Conservation (phyloP, 2,329 filamentous ascomycete species). For the Alternaria panax region DNA sequence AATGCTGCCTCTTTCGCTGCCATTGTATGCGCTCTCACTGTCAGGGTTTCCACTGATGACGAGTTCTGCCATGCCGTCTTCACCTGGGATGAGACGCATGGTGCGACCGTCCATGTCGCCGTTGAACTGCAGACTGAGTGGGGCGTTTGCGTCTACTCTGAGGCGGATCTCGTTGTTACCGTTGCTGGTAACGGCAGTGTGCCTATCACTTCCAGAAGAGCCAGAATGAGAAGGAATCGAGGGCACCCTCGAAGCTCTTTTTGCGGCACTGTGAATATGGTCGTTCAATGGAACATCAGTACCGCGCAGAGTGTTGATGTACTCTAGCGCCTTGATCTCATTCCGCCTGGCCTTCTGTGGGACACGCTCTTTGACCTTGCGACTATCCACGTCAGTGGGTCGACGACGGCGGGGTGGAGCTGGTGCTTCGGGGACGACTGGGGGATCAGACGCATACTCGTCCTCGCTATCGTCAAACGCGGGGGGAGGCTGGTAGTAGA, state of each 20-base stretch:
- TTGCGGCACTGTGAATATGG: conserved; percentile 39
- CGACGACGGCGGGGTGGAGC: conserved; percentile 29
- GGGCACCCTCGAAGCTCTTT: conserved; percentile 32
- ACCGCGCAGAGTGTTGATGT: conserved; percentile 42
- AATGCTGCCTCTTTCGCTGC: conserved; percentile 40
- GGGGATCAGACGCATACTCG: conserved; percentile 10
- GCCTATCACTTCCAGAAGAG: conserved; percentile 39
- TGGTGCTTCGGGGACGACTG: conserved; percentile 9
- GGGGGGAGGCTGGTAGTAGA: conserved; percentile 17
- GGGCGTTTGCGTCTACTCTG: conserved; percentile 43
- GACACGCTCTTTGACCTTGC: conserved; percentile 28
- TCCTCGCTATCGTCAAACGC: conserved; percentile 29
- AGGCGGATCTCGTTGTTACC: conserved; percentile 47
- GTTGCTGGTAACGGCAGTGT: conserved; percentile 38
- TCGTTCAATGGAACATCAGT: conserved; percentile 36
- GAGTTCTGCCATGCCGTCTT: conserved; percentile 48
- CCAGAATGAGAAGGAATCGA: conserved; percentile 41
- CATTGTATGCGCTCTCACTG: conserved; percentile 3
- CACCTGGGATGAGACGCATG: conserved; percentile 42
- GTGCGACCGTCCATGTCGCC: conserved; percentile 51
- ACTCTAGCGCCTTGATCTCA: conserved; percentile 36
- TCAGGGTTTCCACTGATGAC: conserved; percentile 39
- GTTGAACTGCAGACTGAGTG: conserved; percentile 44
- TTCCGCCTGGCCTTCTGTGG: conserved; percentile 23
- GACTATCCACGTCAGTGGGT: conserved; percentile 30